Evolutionary conservation across 805 yeast species (phyloP).

Genomic region (Wickerhamomyces chambardii): DNA sequence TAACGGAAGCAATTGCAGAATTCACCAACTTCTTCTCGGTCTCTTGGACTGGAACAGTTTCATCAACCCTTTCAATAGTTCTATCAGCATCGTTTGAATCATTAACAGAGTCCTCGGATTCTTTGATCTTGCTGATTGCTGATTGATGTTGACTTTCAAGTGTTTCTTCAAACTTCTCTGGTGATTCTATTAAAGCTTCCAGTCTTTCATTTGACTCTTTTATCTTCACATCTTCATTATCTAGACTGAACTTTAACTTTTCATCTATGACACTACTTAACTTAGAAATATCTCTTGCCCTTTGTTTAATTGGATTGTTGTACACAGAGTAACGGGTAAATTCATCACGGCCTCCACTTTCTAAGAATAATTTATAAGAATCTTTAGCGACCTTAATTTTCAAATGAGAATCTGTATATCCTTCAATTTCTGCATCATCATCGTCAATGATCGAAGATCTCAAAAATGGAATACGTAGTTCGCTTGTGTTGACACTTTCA

Average conservation of each 20-base stretch:
- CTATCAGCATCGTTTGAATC: constrained; percentile 9
- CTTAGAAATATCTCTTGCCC: constrained; percentile 15
- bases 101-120: constrained; percentile 5
- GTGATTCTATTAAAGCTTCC: constrained; percentile 10
- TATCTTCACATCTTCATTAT: constrained; percentile 29
- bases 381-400: constrained; percentile 73
- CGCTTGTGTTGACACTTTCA: constrained; percentile 81
- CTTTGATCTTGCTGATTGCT: constrained; percentile 5
- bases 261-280: constrained; percentile 13
- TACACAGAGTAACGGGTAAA: constrained; percentile 56
- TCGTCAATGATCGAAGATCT: constrained; percentile 46
- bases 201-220: constrained; percentile 15
- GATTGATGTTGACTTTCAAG: not conserved
- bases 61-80: constrained; percentile 13
- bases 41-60: constrained; percentile 6
- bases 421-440: constrained; percentile 46
- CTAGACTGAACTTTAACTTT: constrained; percentile 27
- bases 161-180: constrained; percentile 12
- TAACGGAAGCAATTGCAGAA: constrained; percentile 13
- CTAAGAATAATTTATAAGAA: constrained; percentile 75
- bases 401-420: constrained; percentile 58
- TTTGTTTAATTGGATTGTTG: constrained; percentile 22
- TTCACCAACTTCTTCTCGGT: constrained; percentile 4
- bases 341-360: constrained; percentile 69
- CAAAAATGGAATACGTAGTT: constrained; percentile 72